phyloP scores from a whole-genome alignment of 306 rosid species.

The Sophora flavescens region DNA sequence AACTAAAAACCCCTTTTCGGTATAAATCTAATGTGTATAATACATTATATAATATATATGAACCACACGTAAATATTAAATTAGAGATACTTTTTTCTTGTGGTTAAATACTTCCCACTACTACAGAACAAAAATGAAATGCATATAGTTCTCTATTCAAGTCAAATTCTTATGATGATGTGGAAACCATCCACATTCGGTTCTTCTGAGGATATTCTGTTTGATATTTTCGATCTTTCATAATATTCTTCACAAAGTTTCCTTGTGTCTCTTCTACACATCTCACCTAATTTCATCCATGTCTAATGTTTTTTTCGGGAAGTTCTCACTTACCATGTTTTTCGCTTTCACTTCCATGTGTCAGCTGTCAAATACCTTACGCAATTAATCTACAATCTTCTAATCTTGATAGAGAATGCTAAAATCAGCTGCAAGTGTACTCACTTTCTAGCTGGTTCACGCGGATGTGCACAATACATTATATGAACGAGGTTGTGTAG shows the following conservation, averaged over 20 bases:
- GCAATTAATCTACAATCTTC: background rate
- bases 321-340: conserved; percentile 8
- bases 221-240: background rate
- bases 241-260: background rate
- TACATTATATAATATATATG: too few species aligned
- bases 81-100: too few species aligned
- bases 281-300: conserved; percentile 19
- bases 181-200: background rate
- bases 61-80: too few species aligned
- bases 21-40: too few species aligned
- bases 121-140: too few species aligned
- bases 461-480: background rate
- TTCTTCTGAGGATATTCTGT: background rate
- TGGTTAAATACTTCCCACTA: too few species aligned
- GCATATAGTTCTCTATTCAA: too few species aligned
- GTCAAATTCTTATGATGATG: too few species aligned
- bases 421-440: background rate
- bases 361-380: background rate
- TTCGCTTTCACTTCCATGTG: conserved; percentile 25
- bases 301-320: background rate
- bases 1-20: too few species aligned
- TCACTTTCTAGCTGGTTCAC: conserved; percentile 30
- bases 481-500: too few species aligned
- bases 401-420: background rate
- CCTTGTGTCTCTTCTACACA: background rate